These are phyloP conservation scores for Mycosarcoma mackinlayi DNA, from an alignment of 1,284 basidiomycete species.

Conservation along the genomic window DNA sequence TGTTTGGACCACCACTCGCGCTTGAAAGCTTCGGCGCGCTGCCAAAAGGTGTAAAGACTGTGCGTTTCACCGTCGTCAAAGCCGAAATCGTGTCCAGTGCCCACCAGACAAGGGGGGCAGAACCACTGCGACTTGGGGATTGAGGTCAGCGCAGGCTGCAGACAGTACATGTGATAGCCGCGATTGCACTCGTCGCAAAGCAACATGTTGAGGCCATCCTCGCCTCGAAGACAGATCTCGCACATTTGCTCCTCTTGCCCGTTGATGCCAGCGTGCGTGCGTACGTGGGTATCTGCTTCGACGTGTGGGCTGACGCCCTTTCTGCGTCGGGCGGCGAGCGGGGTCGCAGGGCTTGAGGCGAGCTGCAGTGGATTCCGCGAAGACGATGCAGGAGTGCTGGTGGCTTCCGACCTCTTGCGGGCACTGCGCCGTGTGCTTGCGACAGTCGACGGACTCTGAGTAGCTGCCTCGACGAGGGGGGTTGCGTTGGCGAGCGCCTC, in stretches of 20 bases:
- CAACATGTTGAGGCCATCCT: constrained; percentile 88
- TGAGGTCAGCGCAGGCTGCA: constrained; percentile 84
- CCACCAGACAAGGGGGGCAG: constrained; percentile 90
- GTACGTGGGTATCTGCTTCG: constrained; percentile 21
- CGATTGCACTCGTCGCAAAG: constrained; percentile 97
- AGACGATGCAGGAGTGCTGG: constrained; percentile 23
- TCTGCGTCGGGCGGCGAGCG: constrained; percentile 22
- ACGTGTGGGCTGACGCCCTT: constrained; percentile 39
- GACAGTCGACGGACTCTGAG: constrained; percentile 32
- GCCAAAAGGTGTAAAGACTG: constrained; percentile 88
- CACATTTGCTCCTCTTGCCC: constrained; percentile 57
- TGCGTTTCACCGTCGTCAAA: constrained; percentile 99
- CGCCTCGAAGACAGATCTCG: constrained; percentile 77
- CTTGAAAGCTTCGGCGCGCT: constrained; percentile 84
- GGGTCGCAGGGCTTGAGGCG: constrained; percentile 28
- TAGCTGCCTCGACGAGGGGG: constrained; percentile 10
- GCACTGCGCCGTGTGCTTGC: constrained; percentile 42
- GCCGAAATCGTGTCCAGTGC: constrained; percentile 96
- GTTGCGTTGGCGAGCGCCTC: constrained; percentile 27
- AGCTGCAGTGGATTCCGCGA: constrained; percentile 26
- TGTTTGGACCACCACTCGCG: constrained; percentile 75
- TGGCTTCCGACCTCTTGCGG: constrained; percentile 35
- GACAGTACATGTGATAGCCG: constrained; percentile 93
- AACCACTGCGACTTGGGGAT: constrained; percentile 96
- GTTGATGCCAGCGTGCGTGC: constrained; percentile 5